phyloP scores from a whole-genome alignment of 2,329 filamentous ascomycete species.

The Ophiocordyceps camponoti-leonardi region DNA sequence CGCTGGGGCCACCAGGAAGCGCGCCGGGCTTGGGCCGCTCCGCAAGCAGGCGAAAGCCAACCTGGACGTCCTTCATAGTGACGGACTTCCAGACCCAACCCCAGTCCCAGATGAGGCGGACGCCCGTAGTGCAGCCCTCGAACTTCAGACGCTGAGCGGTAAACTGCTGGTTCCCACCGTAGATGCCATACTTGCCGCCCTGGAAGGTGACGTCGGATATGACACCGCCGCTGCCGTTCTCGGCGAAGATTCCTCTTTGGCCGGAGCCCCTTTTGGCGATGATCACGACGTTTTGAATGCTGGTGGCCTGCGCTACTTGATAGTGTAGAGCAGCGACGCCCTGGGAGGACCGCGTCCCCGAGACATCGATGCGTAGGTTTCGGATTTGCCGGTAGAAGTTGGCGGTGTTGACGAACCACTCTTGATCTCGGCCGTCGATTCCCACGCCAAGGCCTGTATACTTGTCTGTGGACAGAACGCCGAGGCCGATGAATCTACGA shows the following conservation, averaged over 20 bases:
- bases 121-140: constrained; percentile 44
- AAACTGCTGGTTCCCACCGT: constrained; percentile 45
- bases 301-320: constrained; percentile 44
- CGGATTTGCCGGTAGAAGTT: constrained; percentile 49
- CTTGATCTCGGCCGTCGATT: not conserved
- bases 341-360: constrained; percentile 10
- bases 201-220: constrained; percentile 44
- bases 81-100: constrained; percentile 26
- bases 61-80: too few relatives aligned
- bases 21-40: too few relatives aligned
- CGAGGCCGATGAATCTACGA: constrained; percentile 33
- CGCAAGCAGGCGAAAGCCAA: too few relatives aligned
- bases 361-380: constrained; percentile 45
- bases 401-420: constrained; percentile 22
- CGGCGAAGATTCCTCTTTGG: constrained; percentile 8
- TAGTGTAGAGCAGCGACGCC: constrained; percentile 35
- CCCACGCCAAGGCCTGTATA: constrained; percentile 6
- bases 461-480: constrained; percentile 31
- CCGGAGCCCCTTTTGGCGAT: not conserved
- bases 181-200: constrained; percentile 34
- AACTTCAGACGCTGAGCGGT: constrained; percentile 51
- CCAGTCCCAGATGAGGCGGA: constrained; percentile 60
- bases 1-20: too few relatives aligned
- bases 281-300: constrained; percentile 32
- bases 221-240: constrained; percentile 21